These are phyloP conservation scores for Ilyonectria mors-panacis DNA, from an alignment of 2,329 filamentous ascomycete species.

Conservation along the genomic window DNA sequence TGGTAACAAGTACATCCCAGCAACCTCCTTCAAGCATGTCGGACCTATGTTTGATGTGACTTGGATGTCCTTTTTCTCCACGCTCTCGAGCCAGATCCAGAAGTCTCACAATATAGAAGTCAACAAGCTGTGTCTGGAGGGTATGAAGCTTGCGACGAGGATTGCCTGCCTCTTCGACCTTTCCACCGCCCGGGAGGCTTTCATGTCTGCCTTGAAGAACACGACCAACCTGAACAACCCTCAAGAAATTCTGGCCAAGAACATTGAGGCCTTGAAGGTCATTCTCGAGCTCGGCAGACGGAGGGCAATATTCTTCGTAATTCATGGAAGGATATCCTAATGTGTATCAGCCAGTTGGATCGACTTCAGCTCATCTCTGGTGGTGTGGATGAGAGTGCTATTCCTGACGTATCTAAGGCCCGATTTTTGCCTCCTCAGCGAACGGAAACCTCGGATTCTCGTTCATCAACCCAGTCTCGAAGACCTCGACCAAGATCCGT, in stretches of 20 bases:
- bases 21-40: slow-evolving; percentile 93
- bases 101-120: slow-evolving; percentile 94
- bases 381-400: slow-evolving; percentile 91
- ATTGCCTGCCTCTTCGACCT: slow-evolving; percentile 96
- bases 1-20: slow-evolving; percentile 86
- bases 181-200: slow-evolving; percentile 93
- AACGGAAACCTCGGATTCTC: slow-evolving; percentile 68
- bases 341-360: slow-evolving; percentile 96
- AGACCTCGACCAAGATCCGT: slow-evolving; percentile 67
- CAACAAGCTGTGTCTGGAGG: slow-evolving; percentile 93
- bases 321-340: slow-evolving; percentile 96
- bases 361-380: slow-evolving; percentile 94
- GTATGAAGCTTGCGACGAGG: slow-evolving; percentile 92
- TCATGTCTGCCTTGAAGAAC: slow-evolving; percentile 92
- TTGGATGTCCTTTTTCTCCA: slow-evolving; percentile 99
- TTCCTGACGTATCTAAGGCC: slow-evolving; percentile 92
- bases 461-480: slow-evolving; percentile 77
- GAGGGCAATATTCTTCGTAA: slow-evolving; percentile 91
- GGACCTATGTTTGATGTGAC: slow-evolving; percentile 99
- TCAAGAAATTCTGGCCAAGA: slow-evolving; percentile 95
- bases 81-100: slow-evolving; percentile 92
- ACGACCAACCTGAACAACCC: slow-evolving; percentile 97
- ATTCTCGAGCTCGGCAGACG: slow-evolving; percentile 90
- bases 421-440: slow-evolving; percentile 76
- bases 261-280: slow-evolving; percentile 93